These are phyloP conservation scores for Podospora fimiseda DNA, from an alignment of 495 filamentous ascomycete species.

Conservation along the genomic window DNA sequence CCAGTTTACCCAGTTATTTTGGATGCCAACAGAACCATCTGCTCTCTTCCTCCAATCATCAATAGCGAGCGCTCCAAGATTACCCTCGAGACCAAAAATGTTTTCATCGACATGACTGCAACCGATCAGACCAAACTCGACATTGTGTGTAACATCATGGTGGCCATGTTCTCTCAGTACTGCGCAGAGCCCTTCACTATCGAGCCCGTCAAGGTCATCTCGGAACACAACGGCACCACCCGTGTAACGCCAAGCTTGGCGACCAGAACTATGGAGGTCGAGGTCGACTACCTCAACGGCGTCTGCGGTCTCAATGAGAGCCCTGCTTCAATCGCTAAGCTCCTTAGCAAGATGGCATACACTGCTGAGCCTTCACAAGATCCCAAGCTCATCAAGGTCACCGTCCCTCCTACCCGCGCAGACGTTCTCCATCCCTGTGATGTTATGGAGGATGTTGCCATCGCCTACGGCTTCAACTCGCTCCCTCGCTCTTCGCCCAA, in stretches of 20 bases:
- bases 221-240: constrained; percentile 79
- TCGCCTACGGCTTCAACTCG: constrained; percentile 94
- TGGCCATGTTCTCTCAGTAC: constrained; percentile 96
- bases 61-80: constrained; percentile 97
- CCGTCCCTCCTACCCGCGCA: constrained; percentile 80
- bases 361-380: constrained; percentile 64
- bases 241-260: constrained; percentile 73
- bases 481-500: constrained; percentile 78
- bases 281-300: constrained; percentile 85
- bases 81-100: constrained; percentile 75
- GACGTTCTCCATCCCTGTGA: constrained; percentile 95
- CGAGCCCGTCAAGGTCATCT: constrained; percentile 86
- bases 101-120: constrained; percentile 97
- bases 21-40: constrained; percentile 79
- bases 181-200: constrained; percentile 82
- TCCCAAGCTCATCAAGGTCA: constrained; percentile 64
- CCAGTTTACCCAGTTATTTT: constrained; percentile 96
- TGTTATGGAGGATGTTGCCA: constrained; percentile 97
- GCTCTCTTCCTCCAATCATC: constrained; percentile 95
- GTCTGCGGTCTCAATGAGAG: constrained; percentile 77
- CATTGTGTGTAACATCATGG: constrained; percentile 89
- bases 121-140: constrained; percentile 95
- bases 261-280: constrained; percentile 68
- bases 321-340: constrained; percentile 61
- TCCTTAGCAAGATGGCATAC: constrained; percentile 83